Conservation (phyloP, 257 asterid genomes). For the Asclepias syriaca region DNA sequence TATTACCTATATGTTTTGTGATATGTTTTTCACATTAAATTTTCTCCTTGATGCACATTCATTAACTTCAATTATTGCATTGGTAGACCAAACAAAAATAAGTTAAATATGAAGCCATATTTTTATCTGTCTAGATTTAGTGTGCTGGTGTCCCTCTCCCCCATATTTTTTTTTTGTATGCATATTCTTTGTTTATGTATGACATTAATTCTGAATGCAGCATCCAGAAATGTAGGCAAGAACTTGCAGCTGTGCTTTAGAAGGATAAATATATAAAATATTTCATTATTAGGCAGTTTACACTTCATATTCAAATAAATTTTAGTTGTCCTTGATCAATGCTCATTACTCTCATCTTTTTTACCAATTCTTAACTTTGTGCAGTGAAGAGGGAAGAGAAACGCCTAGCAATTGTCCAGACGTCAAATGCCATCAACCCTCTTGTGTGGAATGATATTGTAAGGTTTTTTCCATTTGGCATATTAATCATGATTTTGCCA, state of each 20-base stretch:
- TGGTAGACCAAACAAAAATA: not conserved
- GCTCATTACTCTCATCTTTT: constrained; percentile 12
- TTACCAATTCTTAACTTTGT: constrained; percentile 7
- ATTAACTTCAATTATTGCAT: not conserved
- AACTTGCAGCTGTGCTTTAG: not conserved
- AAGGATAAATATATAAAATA: not conserved
- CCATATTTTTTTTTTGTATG: not conserved
- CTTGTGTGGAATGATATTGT: constrained; percentile 38
- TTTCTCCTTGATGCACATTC: not conserved
- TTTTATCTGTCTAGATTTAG: not conserved
- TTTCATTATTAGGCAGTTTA: not conserved
- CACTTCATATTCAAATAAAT: not conserved
- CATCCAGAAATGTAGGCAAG: not conserved
- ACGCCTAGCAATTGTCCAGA: constrained; percentile 50
- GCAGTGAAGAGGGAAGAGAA: constrained; percentile 85
- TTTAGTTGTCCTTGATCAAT: constrained; percentile 5
- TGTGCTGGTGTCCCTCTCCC: not conserved
- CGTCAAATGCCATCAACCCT: constrained; percentile 43
- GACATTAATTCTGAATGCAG: not conserved
- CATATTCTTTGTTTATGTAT: not conserved
- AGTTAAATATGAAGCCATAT: not conserved
- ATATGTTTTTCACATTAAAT: not conserved
- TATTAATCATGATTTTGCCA: not conserved
- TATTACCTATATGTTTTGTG: not conserved
- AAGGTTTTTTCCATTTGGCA: constrained; percentile 4